Evolutionary conservation across 768 basidiomycete species (phyloP).

Genomic region (Tremella mesenterica): DNA sequence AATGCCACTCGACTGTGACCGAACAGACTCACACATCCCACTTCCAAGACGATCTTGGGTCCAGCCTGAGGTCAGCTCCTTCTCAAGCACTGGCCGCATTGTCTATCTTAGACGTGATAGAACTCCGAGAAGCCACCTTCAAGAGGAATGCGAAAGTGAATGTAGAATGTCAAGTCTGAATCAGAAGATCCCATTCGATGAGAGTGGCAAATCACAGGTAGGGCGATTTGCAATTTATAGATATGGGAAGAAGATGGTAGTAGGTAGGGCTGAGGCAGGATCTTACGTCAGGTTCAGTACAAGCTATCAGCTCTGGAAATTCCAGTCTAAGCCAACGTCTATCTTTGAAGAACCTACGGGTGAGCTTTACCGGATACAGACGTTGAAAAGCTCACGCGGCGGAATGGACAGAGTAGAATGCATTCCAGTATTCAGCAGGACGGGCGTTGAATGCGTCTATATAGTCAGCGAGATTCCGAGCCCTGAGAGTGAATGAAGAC

Average conservation of each 20-base stretch:
- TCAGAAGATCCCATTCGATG: too few relatives aligned
- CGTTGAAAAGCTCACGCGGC: constrained; percentile 25
- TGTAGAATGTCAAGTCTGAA: too few relatives aligned
- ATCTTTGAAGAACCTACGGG: constrained; percentile 85
- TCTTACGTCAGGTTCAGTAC: constrained; percentile 59
- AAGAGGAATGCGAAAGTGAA: too few relatives aligned
- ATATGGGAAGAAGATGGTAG: too few relatives aligned
- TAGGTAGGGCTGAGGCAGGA: too few relatives aligned
- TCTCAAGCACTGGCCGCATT: background rate
- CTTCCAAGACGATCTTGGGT: constrained; percentile 64
- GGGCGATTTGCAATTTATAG: too few relatives aligned
- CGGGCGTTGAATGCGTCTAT: constrained; percentile 38
- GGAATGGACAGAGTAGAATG: constrained; percentile 75
- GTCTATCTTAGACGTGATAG: background rate
- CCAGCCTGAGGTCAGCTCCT: constrained; percentile 56
- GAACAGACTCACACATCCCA: constrained; percentile 63
- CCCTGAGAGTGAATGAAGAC: background rate
- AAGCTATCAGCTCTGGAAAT: constrained; percentile 75
- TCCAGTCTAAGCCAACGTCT: constrained; percentile 94
- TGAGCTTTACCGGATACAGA: background rate
- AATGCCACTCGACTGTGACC: background rate
- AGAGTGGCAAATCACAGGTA: too few relatives aligned
- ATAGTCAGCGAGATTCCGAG: background rate
- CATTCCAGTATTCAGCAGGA: constrained; percentile 59
- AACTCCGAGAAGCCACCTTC: too few relatives aligned